Evolutionary conservation across 306 rosid species (phyloP), one percentile per base, ranked within the genome.

Genomic region (Hippophae rhamnoides): DNA sequence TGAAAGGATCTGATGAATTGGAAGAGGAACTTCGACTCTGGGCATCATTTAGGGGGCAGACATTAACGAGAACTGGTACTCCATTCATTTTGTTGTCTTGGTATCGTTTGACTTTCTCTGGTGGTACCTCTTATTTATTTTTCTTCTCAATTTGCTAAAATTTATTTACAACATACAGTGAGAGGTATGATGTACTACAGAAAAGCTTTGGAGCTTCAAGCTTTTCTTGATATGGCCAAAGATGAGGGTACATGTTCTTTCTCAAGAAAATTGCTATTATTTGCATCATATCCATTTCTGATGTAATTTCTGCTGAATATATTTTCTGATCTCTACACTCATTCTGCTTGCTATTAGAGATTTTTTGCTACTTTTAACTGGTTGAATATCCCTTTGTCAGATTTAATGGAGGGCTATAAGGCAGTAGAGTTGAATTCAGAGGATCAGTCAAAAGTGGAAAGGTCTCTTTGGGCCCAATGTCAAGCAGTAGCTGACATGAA

Each of bases 181-280:
- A 83, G 98, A 78, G 98, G 98, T 31, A 87, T 87, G 98, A 92
- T 87, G 98, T 92, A 92, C 82, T 92, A 76, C 61, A 82, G 96
- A 61, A 83, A 78, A 81, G 98, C 98, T 61, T 85, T 92, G 81
- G 98, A 87, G 83, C 98, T 92, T 63, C 96, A 92, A 70, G 84
- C 96, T 80, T 87, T 92, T 68, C 98, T 92, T 48, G 98, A 92
- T 72, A 92, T 89, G 89, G 98, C 98, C 60, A 71, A 82, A 82
- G 86, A 87, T 77, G 88, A 83, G 50, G 98, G 98, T 92, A 72
- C 54, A 6, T 23, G 7, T 27, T 74, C 13, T 31, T 31, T 31
- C 23, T 18, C 23, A 18, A 18, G 23, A 18, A 18, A 18, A 18
- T 18, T 18, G 23, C 23, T 18, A 18, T 18, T 31, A 14, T 27